Evolutionary conservation across 2,329 filamentous ascomycete species (phyloP), one percentile per base, ranked within the genome.

Genomic region (Apiospora hydei): DNA sequence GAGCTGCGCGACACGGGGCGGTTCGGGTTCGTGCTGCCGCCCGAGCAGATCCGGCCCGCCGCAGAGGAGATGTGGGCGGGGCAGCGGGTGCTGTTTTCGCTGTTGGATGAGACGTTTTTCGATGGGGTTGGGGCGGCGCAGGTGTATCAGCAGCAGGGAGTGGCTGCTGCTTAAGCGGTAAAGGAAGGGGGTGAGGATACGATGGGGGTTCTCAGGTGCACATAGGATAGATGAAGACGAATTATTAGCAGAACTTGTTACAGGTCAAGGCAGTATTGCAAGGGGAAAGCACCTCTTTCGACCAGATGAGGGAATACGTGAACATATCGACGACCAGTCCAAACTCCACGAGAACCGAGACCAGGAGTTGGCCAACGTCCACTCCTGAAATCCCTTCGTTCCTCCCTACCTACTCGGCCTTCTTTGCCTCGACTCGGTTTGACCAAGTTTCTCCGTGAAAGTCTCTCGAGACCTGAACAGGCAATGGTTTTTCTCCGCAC

Each of bases 11-110:
- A 77, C 34, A 77, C 75, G 61, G 76, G 77, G 0, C 71, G 73
- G 3, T 75, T 73, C 46, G 78, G 78, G 5, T 79, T 79, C 69
- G 76, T 79, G 64, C 70, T 79, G 24, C 77, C 77, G 2, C 76
- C 77, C 1, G 75, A 76, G 53, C 73, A 74, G 44, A 78, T 78
- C 26, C 73, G 73, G 43, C 76, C 77, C 3, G 71, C 77, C 10
- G 77, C 73, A 0, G 74, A 75, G 69, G 77, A 79, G 71, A 76
- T 80, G 70, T 82, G 81, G 81, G 78, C 75, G 0, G 81, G 80
- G 13, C 81, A 83, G 61, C 81, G 80, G 75, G 80, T 79, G 13
- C 69, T 83, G 21, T 71, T 68, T 13, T n/a, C 41, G 66, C 66
- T 68, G 0, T 41, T 68, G 18, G 66, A 68, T 18, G 66, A 68